These are phyloP conservation scores for Globisporangium paroecandrum DNA, from an alignment of 352 stramenopile species.

Conservation along the genomic window DNA sequence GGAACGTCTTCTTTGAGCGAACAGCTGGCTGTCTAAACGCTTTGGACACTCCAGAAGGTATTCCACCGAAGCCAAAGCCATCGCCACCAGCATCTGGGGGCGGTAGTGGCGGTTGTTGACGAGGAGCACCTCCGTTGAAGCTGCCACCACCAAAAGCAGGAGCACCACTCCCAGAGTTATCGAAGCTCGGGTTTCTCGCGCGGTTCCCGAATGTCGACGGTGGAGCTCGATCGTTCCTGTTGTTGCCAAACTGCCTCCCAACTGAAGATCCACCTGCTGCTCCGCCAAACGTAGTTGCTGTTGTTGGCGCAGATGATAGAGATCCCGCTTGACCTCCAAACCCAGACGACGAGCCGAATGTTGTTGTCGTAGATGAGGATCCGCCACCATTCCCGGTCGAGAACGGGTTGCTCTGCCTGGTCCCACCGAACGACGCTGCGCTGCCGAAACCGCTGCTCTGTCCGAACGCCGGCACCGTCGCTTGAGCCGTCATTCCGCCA, in stretches of 20 bases:
- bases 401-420: slow-evolving; percentile 15
- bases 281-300: slow-evolving; percentile 9
- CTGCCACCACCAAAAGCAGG: not conserved
- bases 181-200: slow-evolving; percentile 3
- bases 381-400: not conserved
- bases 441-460: slow-evolving; percentile 21
- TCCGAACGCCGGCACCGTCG: slow-evolving; percentile 30
- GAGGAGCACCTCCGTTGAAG: slow-evolving; percentile 1
- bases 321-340: not conserved
- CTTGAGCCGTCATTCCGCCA: slow-evolving; percentile 15
- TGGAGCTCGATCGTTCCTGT: slow-evolving; percentile 1
- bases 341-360: slow-evolving; percentile 4
- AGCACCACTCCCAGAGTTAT: not conserved
- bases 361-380: not conserved
- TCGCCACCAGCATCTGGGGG: slow-evolving; percentile 1
- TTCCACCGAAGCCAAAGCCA: slow-evolving; percentile 19
- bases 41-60: slow-evolving; percentile 4
- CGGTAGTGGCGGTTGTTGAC: slow-evolving; percentile 1
- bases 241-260: not conserved
- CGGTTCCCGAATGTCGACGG: slow-evolving; percentile 11
- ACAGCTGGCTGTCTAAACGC: slow-evolving; percentile 19
- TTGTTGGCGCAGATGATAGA: not conserved
- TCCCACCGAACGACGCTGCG: slow-evolving; percentile 5
- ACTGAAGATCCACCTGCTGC: not conserved
- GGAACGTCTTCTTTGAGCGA: slow-evolving; percentile 15